Base-by-base conservation (phyloP, 345 rosid species). In the Gossypium bickii region DNA sequence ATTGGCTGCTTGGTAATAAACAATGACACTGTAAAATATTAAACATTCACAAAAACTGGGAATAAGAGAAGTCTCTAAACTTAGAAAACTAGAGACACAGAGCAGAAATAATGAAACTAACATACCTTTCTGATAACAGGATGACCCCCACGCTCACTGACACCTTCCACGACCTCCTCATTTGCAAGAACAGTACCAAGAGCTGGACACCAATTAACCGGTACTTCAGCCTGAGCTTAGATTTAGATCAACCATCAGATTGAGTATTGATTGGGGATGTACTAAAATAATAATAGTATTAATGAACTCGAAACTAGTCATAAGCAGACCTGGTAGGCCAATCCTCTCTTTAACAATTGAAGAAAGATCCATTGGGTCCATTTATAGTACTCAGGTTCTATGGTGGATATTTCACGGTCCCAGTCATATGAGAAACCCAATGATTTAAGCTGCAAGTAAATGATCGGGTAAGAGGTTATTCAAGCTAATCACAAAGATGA, bases 361-460 rank as follows among this genome's bases (percentile, higher is more conserved):
- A 94, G 98, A 86, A 92, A 94, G 59, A 94, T 90, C 98, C 98
- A 94, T 15, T 92, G 98, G 38, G 98, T 94, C 97, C 98, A 94
- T 78, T 89, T 92, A 77, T 92, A 92, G 67, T 89, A 92, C 57
- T 87, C 88, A 9, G 98, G 97, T 81, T 92, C 97, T 38, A 81
- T 89, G 17, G 98, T 94, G n/a, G 97, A 92, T 77, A 94, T 85
- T 82, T 92, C 98, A 65, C 95, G 95, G 74, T 94, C 95, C 98
- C 98, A 94, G 67, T 94, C 98, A 67, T 92, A 94, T 1, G 98
- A 94, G 83, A 94, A 92, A 1, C 98, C 98, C 70, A 94, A 71
- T 24, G 89, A 90, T 80, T 90, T 92, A 25, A 94, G 98, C 98
- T 94, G 90, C 83, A 85, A 80, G 15, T 27, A 76, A 78, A 71